Evolutionary conservation across 768 basidiomycete genomes (phyloP).

Genomic region (Trichaptum fuscoviolaceum): DNA sequence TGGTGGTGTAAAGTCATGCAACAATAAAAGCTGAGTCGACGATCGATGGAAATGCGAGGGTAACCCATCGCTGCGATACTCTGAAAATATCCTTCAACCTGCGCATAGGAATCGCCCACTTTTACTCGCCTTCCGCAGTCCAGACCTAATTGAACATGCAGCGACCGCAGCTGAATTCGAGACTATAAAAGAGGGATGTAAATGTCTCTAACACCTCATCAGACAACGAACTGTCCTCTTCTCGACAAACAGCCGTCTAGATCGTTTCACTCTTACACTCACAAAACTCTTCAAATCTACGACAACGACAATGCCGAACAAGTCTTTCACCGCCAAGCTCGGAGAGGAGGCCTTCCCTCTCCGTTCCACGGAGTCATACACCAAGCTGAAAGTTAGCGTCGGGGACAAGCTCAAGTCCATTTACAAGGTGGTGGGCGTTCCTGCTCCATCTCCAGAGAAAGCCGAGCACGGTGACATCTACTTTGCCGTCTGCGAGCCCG

Average conservation of each 20-base stretch:
- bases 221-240: too few relatives aligned
- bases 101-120: too few relatives aligned
- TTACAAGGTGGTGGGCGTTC: constrained; percentile 50
- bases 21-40: background rate
- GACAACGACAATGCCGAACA: constrained; percentile 53
- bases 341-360: constrained; percentile 50
- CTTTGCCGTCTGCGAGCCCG: constrained; percentile 54
- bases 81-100: too few relatives aligned
- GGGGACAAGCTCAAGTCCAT: constrained; percentile 36
- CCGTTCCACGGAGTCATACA: constrained; percentile 49
- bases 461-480: constrained; percentile 65
- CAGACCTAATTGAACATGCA: background rate
- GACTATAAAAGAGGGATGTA: too few relatives aligned
- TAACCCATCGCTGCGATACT: background rate
- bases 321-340: constrained; percentile 50
- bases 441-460: constrained; percentile 63
- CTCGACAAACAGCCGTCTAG: too few relatives aligned
- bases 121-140: too few relatives aligned
- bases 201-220: too few relatives aligned
- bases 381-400: constrained; percentile 43
- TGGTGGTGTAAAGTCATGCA: background rate
- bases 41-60: background rate
- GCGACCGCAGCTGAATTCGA: background rate
- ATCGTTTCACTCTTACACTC: too few relatives aligned
- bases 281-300: too few relatives aligned